Evolutionary conservation across 192 early-diverging fungal species (phyloP), one percentile per base, ranked within the genome.

Genomic region (Rhizophagus clarus): DNA sequence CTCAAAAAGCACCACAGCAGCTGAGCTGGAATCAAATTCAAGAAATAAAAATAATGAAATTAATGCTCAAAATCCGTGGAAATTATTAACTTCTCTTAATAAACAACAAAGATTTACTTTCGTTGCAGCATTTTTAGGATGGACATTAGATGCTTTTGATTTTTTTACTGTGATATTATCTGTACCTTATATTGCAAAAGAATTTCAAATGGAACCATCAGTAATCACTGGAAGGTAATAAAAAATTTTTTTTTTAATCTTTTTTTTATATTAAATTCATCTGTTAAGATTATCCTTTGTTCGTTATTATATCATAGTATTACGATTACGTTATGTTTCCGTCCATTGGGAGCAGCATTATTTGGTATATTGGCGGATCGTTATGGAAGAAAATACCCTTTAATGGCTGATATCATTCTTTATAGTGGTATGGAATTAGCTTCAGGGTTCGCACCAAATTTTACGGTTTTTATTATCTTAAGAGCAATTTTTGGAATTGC

Each of bases 81-180:
- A 72, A 72, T 20, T 72, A 15, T 22, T 72, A 29, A 72, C 14
- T 4, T 72, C 71, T 1, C 14, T 72, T 14, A 47, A 72, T 42
- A 28, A n/a, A 14, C 12, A 24, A 15, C 71, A 72, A 28, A 1
- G 10, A 28, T 1, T 49, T n/a, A 72, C 71, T 26, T 72, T 72
- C 15, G 3, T 51, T 47, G 42, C 71, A 2, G 88, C 86, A 47
- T 93, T 91, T 73, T 80, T 93, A 70, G 93, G 91, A n/a, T 94
- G 93, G 92, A 88, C 89, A 61, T 81, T 93, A n/a, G 91, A 94
- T 79, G 88, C 91, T 22, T 88, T 92, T 64, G 93, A 94, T 83
- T 94, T 90, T 81, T 92, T 92, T 73, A 87, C 87, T 42, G 87
- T 93, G 4, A 80, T 88, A 20, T 83, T 92, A 80, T 83, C 90